Evolutionary conservation across 2,329 filamentous ascomycete genomes (phyloP).

Genomic region (Plectosphaerella cucumerina): DNA sequence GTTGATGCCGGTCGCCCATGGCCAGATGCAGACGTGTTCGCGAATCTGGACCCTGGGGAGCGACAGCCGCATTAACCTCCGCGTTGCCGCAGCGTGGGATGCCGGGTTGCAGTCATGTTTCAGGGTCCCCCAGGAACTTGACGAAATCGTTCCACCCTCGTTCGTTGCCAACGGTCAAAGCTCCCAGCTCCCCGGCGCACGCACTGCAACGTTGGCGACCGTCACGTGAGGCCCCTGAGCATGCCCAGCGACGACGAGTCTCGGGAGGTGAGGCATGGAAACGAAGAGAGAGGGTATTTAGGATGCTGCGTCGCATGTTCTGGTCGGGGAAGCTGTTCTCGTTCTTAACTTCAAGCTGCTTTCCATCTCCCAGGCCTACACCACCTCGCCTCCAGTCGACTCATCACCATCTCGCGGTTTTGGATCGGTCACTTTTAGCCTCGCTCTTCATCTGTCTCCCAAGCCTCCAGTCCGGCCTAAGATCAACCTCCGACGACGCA

Average conservation of each 20-base stretch:
- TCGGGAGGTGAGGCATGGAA: not conserved
- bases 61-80: not conserved
- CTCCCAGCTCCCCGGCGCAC: slow-evolving; percentile 3
- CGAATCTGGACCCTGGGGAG: not conserved
- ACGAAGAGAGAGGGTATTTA: not conserved
- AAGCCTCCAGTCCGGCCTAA: slow-evolving; percentile 15
- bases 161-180: slow-evolving; percentile 3
- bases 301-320: not conserved
- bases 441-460: slow-evolving; percentile 15
- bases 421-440: slow-evolving; percentile 12
- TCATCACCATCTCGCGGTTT: slow-evolving; percentile 4
- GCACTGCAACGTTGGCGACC: slow-evolving; percentile 2
- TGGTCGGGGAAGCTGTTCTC: not conserved
- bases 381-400: not conserved
- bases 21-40: not conserved
- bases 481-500: not conserved
- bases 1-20: not conserved
- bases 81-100: not conserved
- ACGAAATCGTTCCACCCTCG: slow-evolving; percentile 9
- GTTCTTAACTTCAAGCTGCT: not conserved
- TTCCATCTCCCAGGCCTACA: not conserved
- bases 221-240: not conserved
- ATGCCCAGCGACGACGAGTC: not conserved
- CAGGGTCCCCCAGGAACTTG: slow-evolving; percentile 5
- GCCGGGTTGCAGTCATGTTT: slow-evolving; percentile 7